Evolutionary conservation across 208 protist genomes (phyloP).

Genomic region (Lotmaria passim): DNA sequence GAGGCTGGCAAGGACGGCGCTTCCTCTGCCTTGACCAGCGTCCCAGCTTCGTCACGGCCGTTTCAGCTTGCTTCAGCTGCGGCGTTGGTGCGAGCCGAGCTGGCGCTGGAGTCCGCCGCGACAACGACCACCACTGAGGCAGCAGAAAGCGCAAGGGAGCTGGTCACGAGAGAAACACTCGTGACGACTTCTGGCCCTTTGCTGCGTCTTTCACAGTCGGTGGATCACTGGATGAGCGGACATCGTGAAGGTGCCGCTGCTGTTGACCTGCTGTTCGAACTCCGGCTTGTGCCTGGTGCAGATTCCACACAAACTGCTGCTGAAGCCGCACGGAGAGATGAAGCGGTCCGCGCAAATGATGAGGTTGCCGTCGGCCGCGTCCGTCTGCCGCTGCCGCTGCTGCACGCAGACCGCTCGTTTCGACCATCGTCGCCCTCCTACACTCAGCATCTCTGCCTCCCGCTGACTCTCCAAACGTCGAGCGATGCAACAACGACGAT

Average conservation of each 20-base stretch:
- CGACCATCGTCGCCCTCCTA: neutral
- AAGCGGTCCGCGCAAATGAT: too few species aligned
- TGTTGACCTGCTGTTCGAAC: neutral
- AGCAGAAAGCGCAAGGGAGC: neutral
- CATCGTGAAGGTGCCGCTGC: neutral
- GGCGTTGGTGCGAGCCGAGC: neutral
- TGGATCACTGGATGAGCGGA: neutral
- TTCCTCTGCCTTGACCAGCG: neutral
- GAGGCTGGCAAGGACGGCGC: neutral
- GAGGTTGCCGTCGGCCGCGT: neutral
- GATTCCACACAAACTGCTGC: neutral
- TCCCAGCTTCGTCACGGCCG: too few species aligned
- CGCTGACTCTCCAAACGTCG: neutral
- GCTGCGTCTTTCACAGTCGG: neutral
- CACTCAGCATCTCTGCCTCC: neutral
- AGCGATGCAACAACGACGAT: neutral
- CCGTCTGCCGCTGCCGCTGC: neutral
- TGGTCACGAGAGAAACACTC: neutral
- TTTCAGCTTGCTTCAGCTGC: slow-evolving; percentile 1
- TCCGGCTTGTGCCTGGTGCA: neutral
- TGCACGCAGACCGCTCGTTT: neutral
- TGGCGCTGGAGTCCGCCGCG: neutral
- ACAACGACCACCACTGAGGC: too few species aligned
- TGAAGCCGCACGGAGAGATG: neutral
- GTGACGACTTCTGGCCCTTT: neutral